Base-by-base conservation (phyloP, 2,329 filamentous ascomycete genomes). In the Fusarium torulosum region DNA sequence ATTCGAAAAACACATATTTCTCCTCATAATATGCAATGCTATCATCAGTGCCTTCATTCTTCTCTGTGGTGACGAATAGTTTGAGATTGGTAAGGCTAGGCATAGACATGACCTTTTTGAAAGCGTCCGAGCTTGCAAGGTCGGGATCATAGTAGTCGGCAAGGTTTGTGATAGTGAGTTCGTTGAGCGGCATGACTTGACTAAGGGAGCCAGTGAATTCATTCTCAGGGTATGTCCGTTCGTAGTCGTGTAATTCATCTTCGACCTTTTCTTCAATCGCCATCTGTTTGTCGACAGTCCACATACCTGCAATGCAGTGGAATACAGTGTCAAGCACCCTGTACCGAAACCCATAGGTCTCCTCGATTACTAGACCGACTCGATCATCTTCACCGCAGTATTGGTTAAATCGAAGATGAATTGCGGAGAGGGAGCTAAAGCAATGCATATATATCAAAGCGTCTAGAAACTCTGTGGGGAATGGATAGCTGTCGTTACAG, bases 1-100 rank as follows among this genome's bases (percentile, higher is more conserved):
- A 50, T 8, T 60, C 45, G 11, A 63, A 70, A n/a, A 76, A 66
- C 0, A 70, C 56, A 21, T 70, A 67, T 31, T 60, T 69, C 23
- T 69, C 52, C 2, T 25, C 41, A n/a, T 50, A 37, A 6, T 20
- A 44, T 4, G 9, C 25, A 8, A 9, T 23, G 9, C 44, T 9
- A 2, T 51, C n/a, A 13, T 17, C 14, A 31, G 5, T 0, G 11
- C 21, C 14, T 51, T 31, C 47, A 25, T 51, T 19, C 4, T 3
- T 35, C 13, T 64, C 56, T 0, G 23, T 27, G 6, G 49, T 17
- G 10, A 67, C 19, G 14, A 51, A 44, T 0, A 69, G 20, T 23
- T 60, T 69, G 2, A 70, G 54, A 15, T 60, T 53, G 9, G 43
- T 25, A 7, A 66, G 44, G n/a, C 37, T 53, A 7, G 47, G 37